phyloP scores from a whole-genome alignment of 345 rosid genomes.

The Turnera subulata region DNA sequence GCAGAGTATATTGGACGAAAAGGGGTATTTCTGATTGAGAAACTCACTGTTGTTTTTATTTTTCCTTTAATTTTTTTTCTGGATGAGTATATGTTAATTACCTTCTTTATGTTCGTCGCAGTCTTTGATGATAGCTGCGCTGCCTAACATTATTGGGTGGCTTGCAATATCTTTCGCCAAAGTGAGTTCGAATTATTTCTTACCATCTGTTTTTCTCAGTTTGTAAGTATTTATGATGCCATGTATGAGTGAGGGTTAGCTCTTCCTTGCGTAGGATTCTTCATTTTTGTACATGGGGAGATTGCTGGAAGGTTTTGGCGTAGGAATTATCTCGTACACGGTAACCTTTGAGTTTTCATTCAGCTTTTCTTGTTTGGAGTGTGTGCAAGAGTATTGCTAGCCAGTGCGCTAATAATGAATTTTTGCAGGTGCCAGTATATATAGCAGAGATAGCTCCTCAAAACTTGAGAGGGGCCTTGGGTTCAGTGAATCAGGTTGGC shows the following conservation, averaged over 20 bases:
- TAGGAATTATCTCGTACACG: constrained; percentile 94
- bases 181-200: constrained; percentile 42
- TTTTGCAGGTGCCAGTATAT: constrained; percentile 68
- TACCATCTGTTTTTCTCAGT: not conserved
- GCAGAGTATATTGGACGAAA: constrained; percentile 89
- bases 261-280: constrained; percentile 55
- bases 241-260: constrained; percentile 6
- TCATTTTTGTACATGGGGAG: constrained; percentile 98
- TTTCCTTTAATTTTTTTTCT: constrained; percentile 3
- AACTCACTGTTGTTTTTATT: not conserved
- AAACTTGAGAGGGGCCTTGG: constrained; percentile 70
- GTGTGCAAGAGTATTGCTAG: no score
- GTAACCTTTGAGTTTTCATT: constrained; percentile 32
- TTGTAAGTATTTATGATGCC: not conserved
- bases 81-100: not conserved
- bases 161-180: constrained; percentile 90
- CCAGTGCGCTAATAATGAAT: not conserved
- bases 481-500: constrained; percentile 68
- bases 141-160: constrained; percentile 97
- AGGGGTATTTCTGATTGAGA: constrained; percentile 52
- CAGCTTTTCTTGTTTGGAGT: not conserved
- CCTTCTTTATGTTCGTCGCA: constrained; percentile 26
- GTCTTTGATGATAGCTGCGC: constrained; percentile 94
- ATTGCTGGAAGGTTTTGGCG: constrained; percentile 94
- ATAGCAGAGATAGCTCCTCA: constrained; percentile 81